Base-by-base conservation (phyloP, 2,329 filamentous ascomycete species). In the Aspergillus brasiliensis region DNA sequence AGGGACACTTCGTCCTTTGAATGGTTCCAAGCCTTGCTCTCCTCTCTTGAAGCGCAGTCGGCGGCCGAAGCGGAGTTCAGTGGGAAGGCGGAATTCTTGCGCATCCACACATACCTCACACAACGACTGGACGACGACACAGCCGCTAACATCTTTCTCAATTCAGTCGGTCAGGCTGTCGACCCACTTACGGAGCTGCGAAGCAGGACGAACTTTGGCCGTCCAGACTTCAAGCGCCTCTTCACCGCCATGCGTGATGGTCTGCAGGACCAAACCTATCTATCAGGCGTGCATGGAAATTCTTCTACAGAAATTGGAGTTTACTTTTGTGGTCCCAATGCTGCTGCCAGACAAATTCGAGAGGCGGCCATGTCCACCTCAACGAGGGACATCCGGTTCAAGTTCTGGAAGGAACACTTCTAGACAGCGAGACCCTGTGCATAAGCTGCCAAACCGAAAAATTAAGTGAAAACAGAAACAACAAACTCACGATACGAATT, bases 391-490 rank as follows among this genome's bases (percentile, higher is more conserved):
- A 92, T 99, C 59, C 86, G 88, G 71, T 99, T 98, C 81, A 91
- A 91, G 70, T 99, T 99, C 83, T 99, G 95, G 95, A 99, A 99
- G 82, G 95, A 99, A 79, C 94, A 99, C 72, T 82, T 81, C 63
- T 82, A 74, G 42, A 31, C 15, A 0, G 3, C 10, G 4, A 13
- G 28, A 10, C n/a, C n/a, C 28, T 31, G 8, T 11, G 28, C 28
- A 3, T 31, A 44, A 27, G 10, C 10, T 21, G 13, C 7, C 13
- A 17, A 34, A 38, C 17, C 25, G 15, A 31, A 13, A 38, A 49
- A 11, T 31, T 8, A 31, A 11, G 28, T 11, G 28, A 37, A 25
- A 19, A 44, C 56, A 28, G n/a, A 38, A 44, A 34, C 19, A 34
- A 21, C 11, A 51, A 58, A 23, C 44, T 25, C 15, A 52, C 44